These are phyloP conservation scores for Acer yangbiense DNA, from an alignment of 345 rosid genomes.

Conservation along the genomic window DNA sequence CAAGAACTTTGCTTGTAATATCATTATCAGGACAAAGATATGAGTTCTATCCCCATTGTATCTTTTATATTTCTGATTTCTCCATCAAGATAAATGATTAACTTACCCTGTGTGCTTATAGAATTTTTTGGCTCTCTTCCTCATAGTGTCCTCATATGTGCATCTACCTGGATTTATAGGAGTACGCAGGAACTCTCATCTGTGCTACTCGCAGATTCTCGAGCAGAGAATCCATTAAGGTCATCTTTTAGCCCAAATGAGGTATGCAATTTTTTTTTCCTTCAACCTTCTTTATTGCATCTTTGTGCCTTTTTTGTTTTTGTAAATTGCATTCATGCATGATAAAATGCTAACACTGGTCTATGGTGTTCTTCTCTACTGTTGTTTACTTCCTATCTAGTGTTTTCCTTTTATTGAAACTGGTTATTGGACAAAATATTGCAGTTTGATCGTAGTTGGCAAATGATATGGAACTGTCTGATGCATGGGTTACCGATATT, in stretches of 20 bases:
- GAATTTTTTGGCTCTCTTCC: not conserved
- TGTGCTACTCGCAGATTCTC: slow-evolving; percentile 39
- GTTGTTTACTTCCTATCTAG: slow-evolving; percentile 5
- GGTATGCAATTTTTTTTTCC: slow-evolving; percentile 33
- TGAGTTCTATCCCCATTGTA: not conserved
- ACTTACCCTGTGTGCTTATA: not conserved
- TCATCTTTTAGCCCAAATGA: slow-evolving; percentile 34
- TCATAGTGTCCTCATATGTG: slow-evolving; percentile 14
- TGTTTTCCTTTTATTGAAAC: slow-evolving; percentile 7
- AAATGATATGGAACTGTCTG: slow-evolving; percentile 68
- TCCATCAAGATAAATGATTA: not conserved
- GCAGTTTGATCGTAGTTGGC: slow-evolving; percentile 79
- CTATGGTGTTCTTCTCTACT: slow-evolving; percentile 6
- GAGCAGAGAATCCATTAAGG: slow-evolving; percentile 37
- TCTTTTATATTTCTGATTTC: not conserved
- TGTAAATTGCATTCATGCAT: not conserved
- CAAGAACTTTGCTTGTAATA: not conserved
- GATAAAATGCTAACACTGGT: not conserved
- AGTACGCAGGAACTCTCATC: slow-evolving; percentile 76
- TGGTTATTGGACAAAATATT: slow-evolving; percentile 23
- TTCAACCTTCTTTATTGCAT: not conserved
- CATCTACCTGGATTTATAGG: slow-evolving; percentile 50
- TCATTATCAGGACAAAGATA: not conserved
- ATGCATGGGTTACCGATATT: slow-evolving; percentile 78
- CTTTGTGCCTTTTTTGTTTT: not conserved